phyloP scores from a whole-genome alignment of 73 alveolate species.

The Paramecium tetraurelia region DNA sequence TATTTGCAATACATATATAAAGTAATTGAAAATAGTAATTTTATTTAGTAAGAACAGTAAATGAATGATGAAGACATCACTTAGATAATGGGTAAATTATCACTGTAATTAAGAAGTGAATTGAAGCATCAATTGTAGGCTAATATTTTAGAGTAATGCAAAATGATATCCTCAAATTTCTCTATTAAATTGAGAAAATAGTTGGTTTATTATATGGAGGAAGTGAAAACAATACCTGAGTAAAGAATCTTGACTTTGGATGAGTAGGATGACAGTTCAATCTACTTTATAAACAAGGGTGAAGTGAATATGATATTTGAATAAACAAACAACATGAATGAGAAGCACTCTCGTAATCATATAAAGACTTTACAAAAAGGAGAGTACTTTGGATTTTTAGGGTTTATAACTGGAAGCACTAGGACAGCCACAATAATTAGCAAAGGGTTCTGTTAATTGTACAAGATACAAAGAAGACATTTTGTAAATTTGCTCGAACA shows the following conservation, averaged over 20 bases:
- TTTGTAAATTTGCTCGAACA: not conserved
- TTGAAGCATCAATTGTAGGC: not conserved
- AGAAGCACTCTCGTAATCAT: not conserved
- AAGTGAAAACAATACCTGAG: constrained; percentile 22
- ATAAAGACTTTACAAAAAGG: not conserved
- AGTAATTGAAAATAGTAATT: not conserved
- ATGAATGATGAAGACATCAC: constrained; percentile 29
- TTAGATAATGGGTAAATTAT: not conserved
- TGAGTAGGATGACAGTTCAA: constrained; percentile 10
- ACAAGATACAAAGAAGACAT: not conserved
- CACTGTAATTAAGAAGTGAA: not conserved
- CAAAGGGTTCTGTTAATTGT: constrained; percentile 17
- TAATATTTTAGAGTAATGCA: not conserved
- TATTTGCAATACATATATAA: not conserved
- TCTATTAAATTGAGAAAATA: not conserved
- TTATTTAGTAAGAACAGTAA: not conserved
- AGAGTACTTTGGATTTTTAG: constrained; percentile 3
- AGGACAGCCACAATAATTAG: constrained; percentile 14
- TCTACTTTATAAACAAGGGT: constrained; percentile 17
- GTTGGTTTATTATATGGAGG: not conserved
- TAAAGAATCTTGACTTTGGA: not conserved
- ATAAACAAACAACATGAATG: not conserved
- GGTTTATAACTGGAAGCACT: not conserved
- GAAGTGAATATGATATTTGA: constrained; percentile 22
- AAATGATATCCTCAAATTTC: not conserved